Percentiles rank a stretch among this genome's conserved stretches.
Conservation (phyloP, 495 filamentous ascomycete species). For the Lepraria neglecta region DNA sequence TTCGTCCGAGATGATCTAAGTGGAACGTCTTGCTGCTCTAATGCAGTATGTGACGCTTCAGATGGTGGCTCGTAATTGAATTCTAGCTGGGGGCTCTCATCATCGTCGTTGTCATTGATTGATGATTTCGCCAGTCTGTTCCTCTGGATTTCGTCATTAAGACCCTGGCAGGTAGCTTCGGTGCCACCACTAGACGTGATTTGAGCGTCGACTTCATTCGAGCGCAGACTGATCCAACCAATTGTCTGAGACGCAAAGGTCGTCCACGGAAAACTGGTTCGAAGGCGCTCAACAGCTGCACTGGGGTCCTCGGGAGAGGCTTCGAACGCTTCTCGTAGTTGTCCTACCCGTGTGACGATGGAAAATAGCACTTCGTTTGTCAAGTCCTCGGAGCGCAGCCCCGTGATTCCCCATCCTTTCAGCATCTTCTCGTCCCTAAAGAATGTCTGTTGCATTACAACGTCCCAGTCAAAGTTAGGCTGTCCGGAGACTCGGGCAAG, state of each 20-base stretch:
- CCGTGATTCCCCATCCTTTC: conserved; percentile 23
- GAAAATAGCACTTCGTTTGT: background rate
- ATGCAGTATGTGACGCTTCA: conserved; percentile 12
- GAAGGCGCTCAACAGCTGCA: conserved; percentile 33
- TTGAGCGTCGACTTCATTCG: conserved; percentile 26
- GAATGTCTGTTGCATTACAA: conserved; percentile 28
- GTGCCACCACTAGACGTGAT: conserved; percentile 29
- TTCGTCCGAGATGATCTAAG: background rate
- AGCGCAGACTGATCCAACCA: conserved; percentile 27
- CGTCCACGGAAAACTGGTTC: conserved; percentile 31
- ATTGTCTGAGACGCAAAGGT: conserved; percentile 25
- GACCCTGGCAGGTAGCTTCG: conserved; percentile 21
- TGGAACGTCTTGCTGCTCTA: background rate
- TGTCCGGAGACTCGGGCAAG: conserved; percentile 24
- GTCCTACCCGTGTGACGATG: conserved; percentile 25
- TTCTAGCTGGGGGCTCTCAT: conserved; percentile 2
- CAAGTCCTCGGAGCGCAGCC: conserved; percentile 21
- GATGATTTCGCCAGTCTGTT: background rate
- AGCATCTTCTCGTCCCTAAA: conserved; percentile 21
- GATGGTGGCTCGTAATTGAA: conserved; percentile 9
- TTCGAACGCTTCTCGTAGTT: conserved; percentile 28
- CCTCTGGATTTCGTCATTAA: conserved; percentile 21
- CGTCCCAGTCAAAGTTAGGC: conserved; percentile 32
- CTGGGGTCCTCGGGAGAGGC: conserved; percentile 24
- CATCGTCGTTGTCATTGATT: conserved; percentile 3